Conservation (phyloP, 345 rosid species). For the Anacardium occidentale region DNA sequence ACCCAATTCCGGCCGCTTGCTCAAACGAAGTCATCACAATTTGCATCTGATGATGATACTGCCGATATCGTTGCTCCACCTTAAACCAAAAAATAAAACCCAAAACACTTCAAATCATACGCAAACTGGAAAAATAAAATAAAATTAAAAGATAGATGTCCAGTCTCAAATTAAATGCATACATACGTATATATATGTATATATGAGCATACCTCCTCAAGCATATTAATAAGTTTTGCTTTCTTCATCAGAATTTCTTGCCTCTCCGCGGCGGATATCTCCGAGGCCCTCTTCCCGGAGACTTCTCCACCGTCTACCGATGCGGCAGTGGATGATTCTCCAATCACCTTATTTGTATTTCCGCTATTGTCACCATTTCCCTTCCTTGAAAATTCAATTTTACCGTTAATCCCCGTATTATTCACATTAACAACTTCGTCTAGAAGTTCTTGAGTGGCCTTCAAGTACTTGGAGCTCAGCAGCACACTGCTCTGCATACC, state of each 20-base stretch:
- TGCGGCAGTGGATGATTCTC: slow-evolving; percentile 50
- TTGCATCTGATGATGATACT: slow-evolving; percentile 95
- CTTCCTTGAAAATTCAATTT: slow-evolving; percentile 45
- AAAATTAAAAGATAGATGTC: neutral
- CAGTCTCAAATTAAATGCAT: neutral
- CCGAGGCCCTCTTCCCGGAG: slow-evolving; percentile 51
- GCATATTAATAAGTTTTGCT: slow-evolving; percentile 86
- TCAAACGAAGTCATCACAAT: slow-evolving; percentile 82
- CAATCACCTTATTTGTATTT: slow-evolving; percentile 36
- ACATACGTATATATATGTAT: no score
- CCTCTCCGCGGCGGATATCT: slow-evolving; percentile 77
- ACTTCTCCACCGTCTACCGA: slow-evolving; percentile 49
- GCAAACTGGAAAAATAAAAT: neutral
- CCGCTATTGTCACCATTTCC: slow-evolving; percentile 32
- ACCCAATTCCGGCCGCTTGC: slow-evolving; percentile 81
- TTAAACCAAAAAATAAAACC: slow-evolving; percentile 20
- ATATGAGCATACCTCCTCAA: slow-evolving; percentile 69
- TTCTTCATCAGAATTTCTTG: slow-evolving; percentile 99
- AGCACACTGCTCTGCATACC: slow-evolving; percentile 66
- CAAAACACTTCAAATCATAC: neutral
- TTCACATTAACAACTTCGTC: slow-evolving; percentile 91
- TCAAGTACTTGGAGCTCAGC: slow-evolving; percentile 87
- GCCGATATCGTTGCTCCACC: slow-evolving; percentile 98
- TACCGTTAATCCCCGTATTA: slow-evolving; percentile 24
- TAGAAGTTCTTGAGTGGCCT: slow-evolving; percentile 88